Evolutionary conservation across 2,329 filamentous ascomycete genomes (phyloP).

Genomic region (Pseudocercospora musae): DNA sequence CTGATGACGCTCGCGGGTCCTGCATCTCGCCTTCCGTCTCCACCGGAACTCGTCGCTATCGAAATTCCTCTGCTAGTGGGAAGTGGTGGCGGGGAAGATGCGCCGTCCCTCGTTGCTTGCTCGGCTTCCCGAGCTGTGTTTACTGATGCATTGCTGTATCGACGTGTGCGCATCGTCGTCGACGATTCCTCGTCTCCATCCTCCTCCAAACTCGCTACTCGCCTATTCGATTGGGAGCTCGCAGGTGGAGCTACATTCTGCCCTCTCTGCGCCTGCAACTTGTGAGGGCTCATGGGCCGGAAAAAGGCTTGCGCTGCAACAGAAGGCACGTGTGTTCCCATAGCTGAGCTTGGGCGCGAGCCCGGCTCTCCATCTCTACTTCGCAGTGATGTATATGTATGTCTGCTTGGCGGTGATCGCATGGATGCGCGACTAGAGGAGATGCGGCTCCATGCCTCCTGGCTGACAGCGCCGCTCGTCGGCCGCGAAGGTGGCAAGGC

Average conservation of each 20-base stretch:
- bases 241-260: constrained; percentile 37
- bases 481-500: constrained; percentile 49
- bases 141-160: constrained; percentile 59
- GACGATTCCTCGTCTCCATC: constrained; percentile 22
- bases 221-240: constrained; percentile 13
- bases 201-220: constrained; percentile 15
- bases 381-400: constrained; percentile 7
- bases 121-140: constrained; percentile 40
- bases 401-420: constrained; percentile 20
- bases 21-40: background rate
- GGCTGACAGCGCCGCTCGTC: constrained; percentile 15
- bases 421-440: constrained; percentile 14
- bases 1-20: constrained; percentile 56
- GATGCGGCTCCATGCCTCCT: constrained; percentile 7
- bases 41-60: constrained; percentile 47
- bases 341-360: constrained; percentile 57
- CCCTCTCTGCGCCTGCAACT: constrained; percentile 83
- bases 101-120: constrained; percentile 40
- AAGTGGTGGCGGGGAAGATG: constrained; percentile 41
- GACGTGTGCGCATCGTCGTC: constrained; percentile 45
- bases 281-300: constrained; percentile 92
- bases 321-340: constrained; percentile 82
- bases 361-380: constrained; percentile 7
- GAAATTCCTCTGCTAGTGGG: constrained; percentile 74
- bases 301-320: constrained; percentile 90